A percentile compares a stretch with the other conserved stretches of the same genome.
These are phyloP conservation scores for Atalantia buxifolia DNA, from an alignment of 345 rosid genomes.

Conservation along the genomic window DNA sequence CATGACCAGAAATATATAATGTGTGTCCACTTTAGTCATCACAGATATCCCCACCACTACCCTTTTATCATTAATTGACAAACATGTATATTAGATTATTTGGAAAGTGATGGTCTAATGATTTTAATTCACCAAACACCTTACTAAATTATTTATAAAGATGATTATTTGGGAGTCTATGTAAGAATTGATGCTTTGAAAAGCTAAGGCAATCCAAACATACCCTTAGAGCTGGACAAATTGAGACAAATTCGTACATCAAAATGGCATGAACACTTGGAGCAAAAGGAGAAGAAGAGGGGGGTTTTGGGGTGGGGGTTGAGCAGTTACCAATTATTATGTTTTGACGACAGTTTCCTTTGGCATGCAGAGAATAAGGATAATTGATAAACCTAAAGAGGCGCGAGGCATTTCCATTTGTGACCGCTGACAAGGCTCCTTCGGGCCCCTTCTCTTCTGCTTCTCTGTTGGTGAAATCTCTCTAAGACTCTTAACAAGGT, in stretches of 20 bases:
- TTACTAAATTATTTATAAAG: too few species aligned
- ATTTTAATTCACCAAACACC: too few species aligned
- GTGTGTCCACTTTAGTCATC: too few species aligned
- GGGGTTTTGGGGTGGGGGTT: too few species aligned
- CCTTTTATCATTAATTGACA: too few species aligned
- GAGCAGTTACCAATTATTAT: neutral
- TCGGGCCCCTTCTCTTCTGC: conserved; percentile 17
- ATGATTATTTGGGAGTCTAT: too few species aligned
- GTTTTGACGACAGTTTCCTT: neutral
- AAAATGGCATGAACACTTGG: neutral
- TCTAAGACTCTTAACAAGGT: neutral
- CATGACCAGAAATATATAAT: too few species aligned
- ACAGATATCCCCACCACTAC: too few species aligned
- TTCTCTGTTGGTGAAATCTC: conserved; percentile 25
- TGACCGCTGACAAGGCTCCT: neutral
- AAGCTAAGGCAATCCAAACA: too few species aligned
- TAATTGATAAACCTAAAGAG: neutral
- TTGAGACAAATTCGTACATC: conserved; percentile 2
- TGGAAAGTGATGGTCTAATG: too few species aligned
- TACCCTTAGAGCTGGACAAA: neutral
- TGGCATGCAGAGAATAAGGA: neutral
- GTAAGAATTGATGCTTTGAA: too few species aligned
- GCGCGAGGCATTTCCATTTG: conserved; percentile 3
- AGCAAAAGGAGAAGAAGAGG: neutral
- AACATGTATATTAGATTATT: too few species aligned